Evolutionary conservation across 1,284 basidiomycete species (phyloP), one percentile per base, ranked within the genome.

Genomic region (Gymnopus androsaceus): DNA sequence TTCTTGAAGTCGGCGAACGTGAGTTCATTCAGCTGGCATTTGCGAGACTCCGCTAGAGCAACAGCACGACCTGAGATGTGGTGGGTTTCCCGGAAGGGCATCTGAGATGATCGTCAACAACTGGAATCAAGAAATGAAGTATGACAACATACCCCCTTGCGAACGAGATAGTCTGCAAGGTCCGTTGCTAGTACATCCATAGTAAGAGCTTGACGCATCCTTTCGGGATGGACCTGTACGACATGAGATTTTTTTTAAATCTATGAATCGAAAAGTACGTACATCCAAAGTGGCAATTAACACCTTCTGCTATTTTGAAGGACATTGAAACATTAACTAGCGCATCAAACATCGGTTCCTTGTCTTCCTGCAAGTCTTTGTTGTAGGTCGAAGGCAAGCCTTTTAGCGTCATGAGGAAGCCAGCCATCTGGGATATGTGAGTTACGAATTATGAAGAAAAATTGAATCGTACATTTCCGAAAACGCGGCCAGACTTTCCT

Each of bases 311-410:
- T 62, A 99, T 98, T 68, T 90, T 86, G 66, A 98, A 82, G 44
- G 89, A 95, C 37, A 93, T 90, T n/a, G 87, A 85, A 37, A 97
- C 76, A 31, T 92, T 98, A 69, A 97, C 94, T 33, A 96, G 92
- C 7, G 90, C 81, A 69, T 99, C 96, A 64, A 98, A 99, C 54
- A 99, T 75, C 0, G 96, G 95, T 70, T 99, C 96, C 74, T 99
- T 98, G 74, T 97, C 95, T 73, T 99, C 97, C 73, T 99, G 96
- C 57, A 99, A 77, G 73, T 99, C 96, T 74, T 99, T 99, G 81
- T 99, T 98, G 78, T 99, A 99, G 8, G 96, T 98, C 27, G 96
- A 97, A 9, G 96, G 96, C 48, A 98, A 80, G 25, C 97, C 96
- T 70, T 99, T 99, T 67, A 97, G 79, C 6, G 94, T 95, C 92